Percentiles rank a stretch among this genome's conserved stretches.
These are phyloP conservation scores for Sporothrix brasiliensis DNA, from an alignment of 2,329 filamentous ascomycete genomes.

Conservation along the genomic window DNA sequence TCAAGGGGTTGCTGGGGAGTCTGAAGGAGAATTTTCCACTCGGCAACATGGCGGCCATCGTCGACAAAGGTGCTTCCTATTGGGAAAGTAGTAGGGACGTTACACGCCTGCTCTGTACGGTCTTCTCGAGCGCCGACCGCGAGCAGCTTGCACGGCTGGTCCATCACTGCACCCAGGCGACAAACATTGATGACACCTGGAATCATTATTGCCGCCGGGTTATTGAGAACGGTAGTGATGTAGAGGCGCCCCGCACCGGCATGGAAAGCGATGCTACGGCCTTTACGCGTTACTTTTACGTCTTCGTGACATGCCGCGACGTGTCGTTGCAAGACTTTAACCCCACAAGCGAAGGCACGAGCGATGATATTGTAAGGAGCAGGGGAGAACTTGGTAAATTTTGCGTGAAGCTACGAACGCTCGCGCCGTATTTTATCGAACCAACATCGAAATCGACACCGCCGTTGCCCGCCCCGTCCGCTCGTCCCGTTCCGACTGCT, in stretches of 20 bases:
- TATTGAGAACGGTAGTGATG: neutral
- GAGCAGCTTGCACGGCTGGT: constrained; percentile 30
- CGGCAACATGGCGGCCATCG: constrained; percentile 32
- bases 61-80: constrained; percentile 27
- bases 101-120: constrained; percentile 33
- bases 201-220: constrained; percentile 29
- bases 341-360: constrained; percentile 25
- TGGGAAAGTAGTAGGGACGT: constrained; percentile 32
- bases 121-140: constrained; percentile 28
- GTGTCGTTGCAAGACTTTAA: constrained; percentile 17
- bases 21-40: neutral
- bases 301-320: constrained; percentile 34
- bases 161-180: neutral
- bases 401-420: constrained; percentile 35
- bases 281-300: constrained; percentile 38
- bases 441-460: neutral
- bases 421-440: constrained; percentile 35
- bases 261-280: constrained; percentile 25
- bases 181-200: constrained; percentile 29
- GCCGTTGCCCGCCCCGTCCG: neutral
- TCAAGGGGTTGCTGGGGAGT: neutral
- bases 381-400: constrained; percentile 35
- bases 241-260: neutral
- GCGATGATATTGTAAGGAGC: constrained; percentile 28
- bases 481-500: neutral